These are phyloP conservation scores for Vitis hybrid DNA, from an alignment of 177 flowering plant species.

Conservation along the genomic window DNA sequence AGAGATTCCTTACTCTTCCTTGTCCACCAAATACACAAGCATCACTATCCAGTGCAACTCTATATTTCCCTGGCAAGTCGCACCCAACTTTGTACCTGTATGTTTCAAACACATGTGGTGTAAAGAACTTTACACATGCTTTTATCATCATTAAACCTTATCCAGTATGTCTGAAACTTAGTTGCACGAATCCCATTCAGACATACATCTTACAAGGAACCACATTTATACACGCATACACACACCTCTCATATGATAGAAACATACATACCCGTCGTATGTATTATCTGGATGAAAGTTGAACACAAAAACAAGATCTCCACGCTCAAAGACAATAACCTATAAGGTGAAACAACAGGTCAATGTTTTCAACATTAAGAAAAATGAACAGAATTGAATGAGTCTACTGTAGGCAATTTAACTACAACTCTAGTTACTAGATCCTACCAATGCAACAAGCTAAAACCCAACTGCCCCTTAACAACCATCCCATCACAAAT, in stretches of 20 bases:
- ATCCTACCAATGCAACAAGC: too few relatives aligned
- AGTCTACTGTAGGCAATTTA: background rate
- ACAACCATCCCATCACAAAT: too few relatives aligned
- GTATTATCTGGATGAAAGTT: conserved; percentile 86
- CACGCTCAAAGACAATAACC: conserved; percentile 97
- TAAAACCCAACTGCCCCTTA: too few relatives aligned
- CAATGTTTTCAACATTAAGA: background rate
- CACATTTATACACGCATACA: background rate
- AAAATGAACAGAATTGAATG: background rate
- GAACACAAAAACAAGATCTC: conserved; percentile 87
- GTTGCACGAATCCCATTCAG: background rate
- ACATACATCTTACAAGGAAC: background rate
- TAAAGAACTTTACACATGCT: too few relatives aligned
- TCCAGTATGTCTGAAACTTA: background rate
- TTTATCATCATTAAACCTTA: background rate
- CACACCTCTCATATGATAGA: background rate
- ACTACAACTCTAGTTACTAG: background rate
- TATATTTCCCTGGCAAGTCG: conserved; percentile 91
- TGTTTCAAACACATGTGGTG: background rate
- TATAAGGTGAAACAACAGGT: conserved; percentile 23
- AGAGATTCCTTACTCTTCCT: conserved; percentile 72
- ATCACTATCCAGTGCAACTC: conserved; percentile 93
- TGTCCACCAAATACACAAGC: conserved; percentile 87
- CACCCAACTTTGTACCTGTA: conserved; percentile 93
- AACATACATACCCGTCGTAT: conserved; percentile 70